Evolutionary conservation across 1,284 basidiomycete genomes (phyloP), one percentile per base, ranked within the genome.

Genomic region (Ustilago bromivora): DNA sequence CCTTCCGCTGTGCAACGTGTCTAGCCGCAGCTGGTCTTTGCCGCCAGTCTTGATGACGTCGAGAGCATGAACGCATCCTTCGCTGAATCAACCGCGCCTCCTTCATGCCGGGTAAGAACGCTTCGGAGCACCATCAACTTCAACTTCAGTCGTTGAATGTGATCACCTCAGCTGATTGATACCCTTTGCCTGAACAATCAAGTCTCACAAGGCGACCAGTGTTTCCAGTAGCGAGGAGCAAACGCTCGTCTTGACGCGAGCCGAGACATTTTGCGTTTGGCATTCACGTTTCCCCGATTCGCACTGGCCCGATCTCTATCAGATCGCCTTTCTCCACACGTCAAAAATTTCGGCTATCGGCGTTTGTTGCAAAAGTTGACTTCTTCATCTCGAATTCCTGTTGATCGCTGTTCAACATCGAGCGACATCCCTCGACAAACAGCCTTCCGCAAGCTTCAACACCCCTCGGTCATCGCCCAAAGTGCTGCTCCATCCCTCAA

Each of bases 271-370:
- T 17, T 46, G 7, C 41, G 9, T 8, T 28, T 51, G 9, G 49
- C 9, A 32, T 28, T 28, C 23, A 28, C 3, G 49, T 23, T 3
- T 46, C 15, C 60, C 63, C 63, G 59, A 66, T 71, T 6, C 13
- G 1, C 32, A 5, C n/a, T 3, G 10, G 4, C 36, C 35, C 56
- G 36, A 52, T 47, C 32, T 41, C 6, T 6, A 46, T 51, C 11
- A 31, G 49, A 11, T 61, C 54, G 55, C 58, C 58, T 31, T 61
- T 73, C 66, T 68, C 65, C 66, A 68, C 71, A 65, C 58, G 49
- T 51, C 31, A 17, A 62, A 65, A 73, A 68, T 55, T 73, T 67
- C 71, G 71, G 71, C 32, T 68, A 32, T 68, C 71, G 71, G 71
- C 66, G n/a, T 60, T 40, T 47, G 41, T 28, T 31, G 53, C 41